These are phyloP conservation scores for Cyberlindnera meyerae DNA, from an alignment of 805 yeast species.

Conservation along the genomic window DNA sequence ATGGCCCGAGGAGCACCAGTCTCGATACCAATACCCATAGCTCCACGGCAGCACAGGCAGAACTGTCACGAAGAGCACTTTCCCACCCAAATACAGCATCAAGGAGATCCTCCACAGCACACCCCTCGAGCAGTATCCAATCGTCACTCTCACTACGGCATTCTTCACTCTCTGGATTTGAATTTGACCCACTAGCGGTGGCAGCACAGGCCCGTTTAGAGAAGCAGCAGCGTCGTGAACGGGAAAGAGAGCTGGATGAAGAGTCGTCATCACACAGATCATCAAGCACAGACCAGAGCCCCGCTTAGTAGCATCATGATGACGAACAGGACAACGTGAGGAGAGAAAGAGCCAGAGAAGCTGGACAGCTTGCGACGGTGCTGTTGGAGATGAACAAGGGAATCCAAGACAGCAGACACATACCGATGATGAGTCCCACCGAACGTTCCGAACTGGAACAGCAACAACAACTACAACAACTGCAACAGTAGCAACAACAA, in stretches of 20 bases:
- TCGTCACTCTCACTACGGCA: constrained; percentile 9
- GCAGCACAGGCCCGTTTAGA: constrained; percentile 11
- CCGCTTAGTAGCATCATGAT: too few species aligned
- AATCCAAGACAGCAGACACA: constrained; percentile 38
- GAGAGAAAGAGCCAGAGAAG: constrained; percentile 24
- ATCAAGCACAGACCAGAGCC: constrained; percentile 2
- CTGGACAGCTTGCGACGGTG: constrained; percentile 35
- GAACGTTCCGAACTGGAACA: constrained; percentile 20
- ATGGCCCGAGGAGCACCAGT: too few species aligned
- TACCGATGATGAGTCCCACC: constrained; percentile 28
- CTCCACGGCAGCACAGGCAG: too few species aligned
- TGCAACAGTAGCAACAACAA: constrained; percentile 2
- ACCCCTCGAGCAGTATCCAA: background rate
- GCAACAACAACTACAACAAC: constrained; percentile 8
- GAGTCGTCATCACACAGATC: constrained; percentile 7
- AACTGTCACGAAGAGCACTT: too few species aligned
- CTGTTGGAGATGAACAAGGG: constrained; percentile 39
- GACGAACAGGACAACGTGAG: constrained; percentile 9
- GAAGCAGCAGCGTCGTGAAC: constrained; percentile 8
- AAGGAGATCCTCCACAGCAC: background rate
- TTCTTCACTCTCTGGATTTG: constrained; percentile 19
- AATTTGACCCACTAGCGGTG: constrained; percentile 23
- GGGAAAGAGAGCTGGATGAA: constrained; percentile 6
- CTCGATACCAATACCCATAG: too few species aligned
- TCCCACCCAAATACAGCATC: background rate